Conservation (phyloP, 371 early-diverging fungal genomes). For the Mucor circinelloides region DNA sequence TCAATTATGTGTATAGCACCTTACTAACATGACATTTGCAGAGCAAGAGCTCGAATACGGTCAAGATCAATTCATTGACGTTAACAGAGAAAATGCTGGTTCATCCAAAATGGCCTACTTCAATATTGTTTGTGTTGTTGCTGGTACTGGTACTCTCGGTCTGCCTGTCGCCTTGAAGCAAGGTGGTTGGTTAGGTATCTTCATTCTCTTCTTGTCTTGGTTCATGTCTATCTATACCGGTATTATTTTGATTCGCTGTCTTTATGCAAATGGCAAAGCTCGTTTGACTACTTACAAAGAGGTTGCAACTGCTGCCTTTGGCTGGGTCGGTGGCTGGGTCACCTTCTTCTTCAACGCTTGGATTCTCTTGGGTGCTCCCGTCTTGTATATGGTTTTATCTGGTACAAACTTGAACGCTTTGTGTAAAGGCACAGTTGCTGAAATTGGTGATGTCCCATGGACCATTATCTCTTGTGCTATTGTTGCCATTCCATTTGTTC, state of each 20-base stretch:
- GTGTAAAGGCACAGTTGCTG: slow-evolving; percentile 39
- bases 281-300: slow-evolving; percentile 47
- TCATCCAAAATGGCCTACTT: slow-evolving; percentile 42
- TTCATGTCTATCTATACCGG: slow-evolving; percentile 65
- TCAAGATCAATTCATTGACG: slow-evolving; percentile 15
- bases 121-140: slow-evolving; percentile 64
- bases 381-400: slow-evolving; percentile 59
- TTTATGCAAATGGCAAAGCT: slow-evolving; percentile 40
- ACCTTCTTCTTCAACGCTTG: slow-evolving; percentile 59
- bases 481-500: slow-evolving; percentile 54
- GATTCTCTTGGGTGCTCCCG: slow-evolving; percentile 56
- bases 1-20: background rate
- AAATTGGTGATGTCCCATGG: slow-evolving; percentile 51
- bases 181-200: slow-evolving; percentile 82
- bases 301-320: slow-evolving; percentile 41
- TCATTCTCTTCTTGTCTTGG: slow-evolving; percentile 76
- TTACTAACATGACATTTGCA: background rate
- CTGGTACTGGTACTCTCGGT: slow-evolving; percentile 86
- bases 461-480: slow-evolving; percentile 67
- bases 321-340: slow-evolving; percentile 42
- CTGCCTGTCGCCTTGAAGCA: slow-evolving; percentile 78
- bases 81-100: slow-evolving; percentile 28
- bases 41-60: slow-evolving; percentile 19
- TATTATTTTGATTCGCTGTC: slow-evolving; percentile 38
- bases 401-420: slow-evolving; percentile 53